These are phyloP conservation scores for Schizophyllum commune DNA, from an alignment of 1,284 basidiomycete genomes.

Conservation along the genomic window DNA sequence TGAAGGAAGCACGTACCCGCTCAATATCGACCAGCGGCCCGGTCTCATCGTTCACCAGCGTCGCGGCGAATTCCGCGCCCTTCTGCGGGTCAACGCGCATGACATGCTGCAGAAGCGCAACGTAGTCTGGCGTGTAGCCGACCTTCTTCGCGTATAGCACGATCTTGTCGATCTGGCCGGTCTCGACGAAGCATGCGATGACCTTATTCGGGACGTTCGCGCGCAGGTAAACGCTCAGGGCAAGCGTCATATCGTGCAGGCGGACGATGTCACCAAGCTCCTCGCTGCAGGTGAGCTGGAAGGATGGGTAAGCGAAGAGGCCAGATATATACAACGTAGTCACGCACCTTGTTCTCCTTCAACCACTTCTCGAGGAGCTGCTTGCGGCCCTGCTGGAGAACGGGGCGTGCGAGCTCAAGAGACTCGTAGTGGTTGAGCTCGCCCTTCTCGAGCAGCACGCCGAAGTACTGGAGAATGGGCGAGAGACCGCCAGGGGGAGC, in stretches of 20 bases:
- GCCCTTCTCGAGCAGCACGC: conserved; percentile 95
- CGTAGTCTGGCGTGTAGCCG: conserved; percentile 91
- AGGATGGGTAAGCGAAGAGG: conserved; percentile 4
- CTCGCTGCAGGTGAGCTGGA: conserved; percentile 92
- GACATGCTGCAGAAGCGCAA: conserved; percentile 92
- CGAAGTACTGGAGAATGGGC: conserved; percentile 98
- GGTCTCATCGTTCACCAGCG: conserved; percentile 88
- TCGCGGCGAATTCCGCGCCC: conserved; percentile 96
- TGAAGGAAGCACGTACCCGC: conserved; percentile 43
- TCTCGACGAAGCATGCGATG: conserved; percentile 97
- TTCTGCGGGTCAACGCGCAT: conserved; percentile 97
- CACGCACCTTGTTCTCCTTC: conserved; percentile 91
- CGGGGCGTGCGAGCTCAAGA: conserved; percentile 92
- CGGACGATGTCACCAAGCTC: conserved; percentile 98
- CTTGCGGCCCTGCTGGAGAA: conserved; percentile 94
- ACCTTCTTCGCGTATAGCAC: conserved; percentile 98
- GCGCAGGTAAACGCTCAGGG: conserved; percentile 96
- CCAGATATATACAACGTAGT: neutral
- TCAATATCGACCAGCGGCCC: conserved; percentile 95
- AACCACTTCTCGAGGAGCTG: conserved; percentile 99
- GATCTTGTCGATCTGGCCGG: conserved; percentile 98
- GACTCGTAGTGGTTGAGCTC: conserved; percentile 97
- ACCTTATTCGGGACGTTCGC: conserved; percentile 99
- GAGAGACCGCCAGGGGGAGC: conserved; percentile 87
- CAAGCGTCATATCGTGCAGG: conserved; percentile 93